Evolutionary conservation across 768 basidiomycete genomes (phyloP).

Genomic region (Stropharia rugosoannulata): DNA sequence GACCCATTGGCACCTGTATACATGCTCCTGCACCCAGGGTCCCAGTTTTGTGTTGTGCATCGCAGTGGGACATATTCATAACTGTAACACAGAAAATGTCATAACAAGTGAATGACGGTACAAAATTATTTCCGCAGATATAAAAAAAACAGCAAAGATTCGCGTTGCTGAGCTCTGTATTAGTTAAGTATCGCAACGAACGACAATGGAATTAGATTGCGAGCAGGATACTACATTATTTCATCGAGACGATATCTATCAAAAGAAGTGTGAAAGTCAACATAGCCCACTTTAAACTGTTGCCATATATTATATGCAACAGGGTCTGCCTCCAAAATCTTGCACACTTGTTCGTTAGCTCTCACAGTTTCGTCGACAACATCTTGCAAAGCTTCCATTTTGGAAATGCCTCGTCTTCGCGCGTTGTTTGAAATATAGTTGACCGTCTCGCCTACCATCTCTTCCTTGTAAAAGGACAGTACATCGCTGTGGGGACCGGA

Average conservation of each 20-base stretch:
- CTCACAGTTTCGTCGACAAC: conserved; percentile 23
- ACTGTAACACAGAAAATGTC: no score
- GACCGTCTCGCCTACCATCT: conserved; percentile 28
- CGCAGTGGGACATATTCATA: no score
- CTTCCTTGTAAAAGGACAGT: conserved; percentile 41
- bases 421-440: conserved; percentile 34
- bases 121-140: neutral
- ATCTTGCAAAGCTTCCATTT: conserved; percentile 21
- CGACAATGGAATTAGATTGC: neutral
- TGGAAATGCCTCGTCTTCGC: conserved; percentile 17
- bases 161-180: no score
- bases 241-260: conserved; percentile 17
- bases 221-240: neutral
- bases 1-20: no score
- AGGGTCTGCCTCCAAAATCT: conserved; percentile 20
- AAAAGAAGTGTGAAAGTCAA: conserved; percentile 24
- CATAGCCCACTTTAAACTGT: conserved; percentile 24
- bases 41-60: no score
- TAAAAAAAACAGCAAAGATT: no score
- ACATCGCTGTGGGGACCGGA: conserved; percentile 27
- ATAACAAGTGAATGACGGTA: no score
- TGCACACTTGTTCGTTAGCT: conserved; percentile 4
- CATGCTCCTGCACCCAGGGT: no score
- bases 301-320: conserved; percentile 10
- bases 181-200: no score